Base-by-base conservation (phyloP, 2,329 filamentous ascomycete species). In the Aspergillus candidus region DNA sequence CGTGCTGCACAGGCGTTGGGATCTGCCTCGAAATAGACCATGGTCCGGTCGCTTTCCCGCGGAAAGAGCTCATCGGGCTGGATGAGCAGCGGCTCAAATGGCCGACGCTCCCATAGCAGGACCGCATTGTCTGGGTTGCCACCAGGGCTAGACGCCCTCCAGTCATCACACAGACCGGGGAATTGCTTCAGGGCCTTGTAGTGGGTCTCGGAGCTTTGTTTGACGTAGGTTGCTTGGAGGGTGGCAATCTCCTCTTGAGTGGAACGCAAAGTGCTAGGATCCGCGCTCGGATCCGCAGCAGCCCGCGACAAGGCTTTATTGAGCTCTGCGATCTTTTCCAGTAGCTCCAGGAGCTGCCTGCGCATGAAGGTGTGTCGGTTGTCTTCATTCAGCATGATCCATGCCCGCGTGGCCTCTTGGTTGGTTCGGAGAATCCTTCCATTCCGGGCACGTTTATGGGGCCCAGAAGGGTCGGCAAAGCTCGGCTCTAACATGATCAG, bases 91-190 rank as follows among this genome's bases (percentile, higher is more conserved):
- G 88, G 85, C 56, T 94, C 87, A 56, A 79, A 81, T 2, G 72
- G 67, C 12, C 89, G 80, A 1, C 77, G 74, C 62, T 94, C 88
- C 80, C 83, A 90, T 18, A 72, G 56, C 3, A 91, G 63, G 1
- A 74, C 55, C 0, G 80, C 76, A 1, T 62, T 75, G 70, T 39
- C 67, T 61, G 55, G 75, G 71, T 51, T 55, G 11, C 52, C 53
- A 2, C 49, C 52, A 6, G 42, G 37, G 12, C 47, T 36, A 15
- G 51, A 43, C 12, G 76, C 52, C 50, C 78, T 75, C 35, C 73
- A 61, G 56, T 82, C 79, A 54, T 86, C 81, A 27, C 71, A 38
- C 67, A 55, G 27, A 67, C 15, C 58, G 45, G 54, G 72, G 46
- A 54, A 60, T 65, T 44, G 61, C 63, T 43, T 65, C 60, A 32